Percentiles rank a stretch among this genome's conserved stretches.
These are phyloP conservation scores for Platanus orientalis DNA, from an alignment of 164 flowering plant genomes.

Conservation along the genomic window DNA sequence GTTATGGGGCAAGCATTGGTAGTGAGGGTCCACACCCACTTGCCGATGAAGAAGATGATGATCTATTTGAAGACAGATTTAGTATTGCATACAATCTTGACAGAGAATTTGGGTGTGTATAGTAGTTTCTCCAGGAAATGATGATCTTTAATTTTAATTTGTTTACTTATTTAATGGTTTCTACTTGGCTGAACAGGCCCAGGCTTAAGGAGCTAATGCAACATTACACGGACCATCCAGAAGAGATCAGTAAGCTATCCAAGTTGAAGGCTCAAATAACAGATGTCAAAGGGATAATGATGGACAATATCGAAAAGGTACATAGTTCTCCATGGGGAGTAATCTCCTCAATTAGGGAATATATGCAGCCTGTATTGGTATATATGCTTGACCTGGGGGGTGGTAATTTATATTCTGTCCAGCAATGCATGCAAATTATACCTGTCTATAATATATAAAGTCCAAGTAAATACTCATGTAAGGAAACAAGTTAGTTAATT, in stretches of 20 bases:
- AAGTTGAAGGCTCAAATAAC: constrained; percentile 83
- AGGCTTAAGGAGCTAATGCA: constrained; percentile 89
- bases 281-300: constrained; percentile 90
- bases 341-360: not conserved
- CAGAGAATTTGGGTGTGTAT: constrained; percentile 85
- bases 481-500: too few relatives aligned
- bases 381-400: not conserved
- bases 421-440: not conserved
- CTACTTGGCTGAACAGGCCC: constrained; percentile 44
- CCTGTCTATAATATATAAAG: too few relatives aligned
- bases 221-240: constrained; percentile 78
- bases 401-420: not conserved
- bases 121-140: not conserved
- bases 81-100: constrained; percentile 96
- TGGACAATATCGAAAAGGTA: constrained; percentile 94
- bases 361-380: not conserved
- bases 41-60: constrained; percentile 79
- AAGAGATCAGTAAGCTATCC: constrained; percentile 77
- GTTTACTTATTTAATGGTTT: constrained; percentile 1
- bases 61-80: constrained; percentile 84
- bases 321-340: not conserved
- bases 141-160: not conserved
- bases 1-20: constrained; percentile 65
- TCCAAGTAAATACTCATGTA: not conserved
- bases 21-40: constrained; percentile 69